Conservation (phyloP, 2,329 filamentous ascomycete genomes). For the Penicillium polonicum region DNA sequence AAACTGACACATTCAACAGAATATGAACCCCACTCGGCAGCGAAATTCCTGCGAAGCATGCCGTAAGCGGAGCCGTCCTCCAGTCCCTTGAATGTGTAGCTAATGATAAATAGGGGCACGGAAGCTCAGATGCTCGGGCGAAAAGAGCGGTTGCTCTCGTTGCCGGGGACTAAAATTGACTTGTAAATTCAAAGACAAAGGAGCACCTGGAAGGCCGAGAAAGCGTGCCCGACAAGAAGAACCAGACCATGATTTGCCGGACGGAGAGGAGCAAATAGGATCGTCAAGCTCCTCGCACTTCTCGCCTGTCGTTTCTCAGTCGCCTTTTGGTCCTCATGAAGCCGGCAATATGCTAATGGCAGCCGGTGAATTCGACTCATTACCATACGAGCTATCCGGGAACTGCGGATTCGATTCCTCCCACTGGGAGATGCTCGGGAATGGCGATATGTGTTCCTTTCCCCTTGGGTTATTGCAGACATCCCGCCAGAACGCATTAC, state of each 20-base stretch:
- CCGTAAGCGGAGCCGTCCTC: constrained; percentile 17
- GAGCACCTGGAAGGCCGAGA: constrained; percentile 27
- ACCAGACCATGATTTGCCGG: not conserved
- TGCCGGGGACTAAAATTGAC: constrained; percentile 23
- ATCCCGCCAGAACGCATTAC: not conserved
- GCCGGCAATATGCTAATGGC: constrained; percentile 9
- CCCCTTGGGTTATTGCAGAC: constrained; percentile 17
- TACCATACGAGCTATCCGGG: constrained; percentile 19
- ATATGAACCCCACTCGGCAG: constrained; percentile 23
- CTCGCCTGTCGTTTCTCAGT: constrained; percentile 1
- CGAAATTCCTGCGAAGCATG: constrained; percentile 32
- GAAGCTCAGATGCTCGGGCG: constrained; percentile 33
- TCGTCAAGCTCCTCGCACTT: constrained; percentile 14
- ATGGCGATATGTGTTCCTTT: constrained; percentile 17
- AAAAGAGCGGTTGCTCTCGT: constrained; percentile 28
- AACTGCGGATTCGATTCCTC: constrained; percentile 24
- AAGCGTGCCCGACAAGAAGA: constrained; percentile 24
- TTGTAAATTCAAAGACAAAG: constrained; percentile 32
- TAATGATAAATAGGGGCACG: constrained; percentile 21
- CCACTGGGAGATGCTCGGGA: constrained; percentile 18
- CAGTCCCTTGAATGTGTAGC: not conserved
- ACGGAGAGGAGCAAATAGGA: constrained; percentile 2
- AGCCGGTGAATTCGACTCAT: constrained; percentile 9
- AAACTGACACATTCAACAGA: not conserved
- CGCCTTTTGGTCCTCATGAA: not conserved